Percentiles rank a stretch among this genome's conserved stretches.
Evolutionary conservation across 179 eudicot genomes (phyloP).

Genomic region (Silene vulgaris): DNA sequence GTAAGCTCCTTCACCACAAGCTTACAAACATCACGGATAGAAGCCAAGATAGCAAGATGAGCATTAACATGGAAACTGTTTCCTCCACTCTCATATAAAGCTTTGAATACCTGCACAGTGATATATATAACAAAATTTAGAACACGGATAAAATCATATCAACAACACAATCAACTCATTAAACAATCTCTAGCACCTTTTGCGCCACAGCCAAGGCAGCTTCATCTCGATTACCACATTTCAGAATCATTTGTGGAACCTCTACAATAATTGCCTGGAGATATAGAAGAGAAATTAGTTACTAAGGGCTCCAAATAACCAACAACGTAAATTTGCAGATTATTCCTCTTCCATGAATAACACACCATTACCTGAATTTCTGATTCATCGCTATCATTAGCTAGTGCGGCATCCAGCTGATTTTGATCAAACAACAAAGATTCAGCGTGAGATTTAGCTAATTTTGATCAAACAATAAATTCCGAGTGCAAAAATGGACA

Average conservation of each 20-base stretch:
- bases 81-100: conserved; percentile 75
- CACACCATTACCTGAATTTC: conserved; percentile 65
- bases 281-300: conserved; percentile 9
- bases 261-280: conserved; percentile 64
- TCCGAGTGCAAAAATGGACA: conserved; percentile 17
- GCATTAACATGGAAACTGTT: conserved; percentile 59
- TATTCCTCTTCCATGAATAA: not conserved
- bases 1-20: conserved; percentile 84
- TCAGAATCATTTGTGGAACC: conserved; percentile 66
- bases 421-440: conserved; percentile 7
- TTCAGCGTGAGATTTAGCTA: conserved; percentile 55
- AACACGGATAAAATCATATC: not conserved
- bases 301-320: conserved; percentile 1
- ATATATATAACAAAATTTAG: not conserved
- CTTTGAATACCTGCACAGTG: conserved; percentile 58
- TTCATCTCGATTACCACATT: conserved; percentile 82
- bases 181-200: conserved; percentile 42
- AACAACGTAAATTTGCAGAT: not conserved
- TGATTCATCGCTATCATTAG: conserved; percentile 54
- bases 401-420: conserved; percentile 68
- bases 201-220: conserved; percentile 90
- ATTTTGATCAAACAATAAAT: conserved; percentile 6
- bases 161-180: not conserved
- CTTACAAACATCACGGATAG: conserved; percentile 93
- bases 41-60: conserved; percentile 72